Evolutionary conservation across 75 land plant genomes (phyloP).

Genomic region (Selaginella tamariscina): DNA sequence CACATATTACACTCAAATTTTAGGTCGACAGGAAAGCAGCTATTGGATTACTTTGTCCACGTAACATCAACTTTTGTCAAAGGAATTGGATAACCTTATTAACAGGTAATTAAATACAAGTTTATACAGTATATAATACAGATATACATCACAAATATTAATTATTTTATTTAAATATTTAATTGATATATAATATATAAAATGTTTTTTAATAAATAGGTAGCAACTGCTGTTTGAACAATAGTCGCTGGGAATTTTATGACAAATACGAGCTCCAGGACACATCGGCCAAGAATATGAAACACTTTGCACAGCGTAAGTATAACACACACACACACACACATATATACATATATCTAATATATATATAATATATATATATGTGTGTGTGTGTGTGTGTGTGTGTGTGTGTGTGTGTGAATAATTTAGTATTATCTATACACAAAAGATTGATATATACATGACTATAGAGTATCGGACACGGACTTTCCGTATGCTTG

Average conservation of each 20-base stretch:
- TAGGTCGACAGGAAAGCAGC: not conserved
- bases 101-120: not conserved
- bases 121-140: no score
- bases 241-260: not conserved
- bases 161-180: no score
- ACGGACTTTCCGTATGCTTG: constrained; percentile 9
- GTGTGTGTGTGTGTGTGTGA: no score
- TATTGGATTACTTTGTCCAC: constrained; percentile 2
- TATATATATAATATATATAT: no score
- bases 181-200: no score
- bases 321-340: constrained; percentile 1
- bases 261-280: constrained; percentile 14
- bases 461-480: constrained; percentile 12
- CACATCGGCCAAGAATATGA: constrained; percentile 17
- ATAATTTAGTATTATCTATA: no score
- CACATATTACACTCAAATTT: not conserved
- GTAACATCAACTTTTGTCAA: not conserved
- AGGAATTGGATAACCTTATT: not conserved
- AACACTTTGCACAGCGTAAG: constrained; percentile 19
- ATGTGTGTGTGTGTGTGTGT: no score
- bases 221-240: constrained; percentile 14
- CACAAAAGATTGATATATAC: no score
- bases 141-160: no score
- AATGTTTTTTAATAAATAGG: constrained; percentile 5
- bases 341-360: no score